These are phyloP conservation scores for Ogataea saltuana DNA, from an alignment of 805 yeast genomes.

Conservation along the genomic window DNA sequence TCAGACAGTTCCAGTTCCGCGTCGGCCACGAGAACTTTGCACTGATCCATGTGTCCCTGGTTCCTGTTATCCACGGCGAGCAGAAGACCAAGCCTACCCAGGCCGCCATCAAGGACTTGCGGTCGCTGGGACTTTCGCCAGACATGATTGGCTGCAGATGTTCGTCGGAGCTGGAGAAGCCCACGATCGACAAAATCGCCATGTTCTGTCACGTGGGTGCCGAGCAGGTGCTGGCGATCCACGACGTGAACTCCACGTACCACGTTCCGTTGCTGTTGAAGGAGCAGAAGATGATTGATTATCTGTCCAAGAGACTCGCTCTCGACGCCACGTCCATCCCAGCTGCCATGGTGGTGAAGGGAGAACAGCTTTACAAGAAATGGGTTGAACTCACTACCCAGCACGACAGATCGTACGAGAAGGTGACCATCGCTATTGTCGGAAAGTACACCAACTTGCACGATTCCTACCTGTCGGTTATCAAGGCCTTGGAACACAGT, in stretches of 20 bases:
- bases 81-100: slow-evolving; percentile 99
- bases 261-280: slow-evolving; percentile 92
- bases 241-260: slow-evolving; percentile 94
- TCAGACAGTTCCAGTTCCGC: slow-evolving; percentile 97
- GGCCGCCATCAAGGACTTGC: slow-evolving; percentile 95
- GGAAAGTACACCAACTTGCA: slow-evolving; percentile 96
- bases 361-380: slow-evolving; percentile 64
- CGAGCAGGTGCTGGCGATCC: slow-evolving; percentile 96
- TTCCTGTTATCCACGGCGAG: slow-evolving; percentile 98
- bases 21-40: slow-evolving; percentile 95
- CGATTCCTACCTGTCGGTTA: slow-evolving; percentile 92
- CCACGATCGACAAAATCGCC: slow-evolving; percentile 93
- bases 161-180: slow-evolving; percentile 71
- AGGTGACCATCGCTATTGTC: slow-evolving; percentile 91
- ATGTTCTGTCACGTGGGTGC: slow-evolving; percentile 99
- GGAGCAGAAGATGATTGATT: slow-evolving; percentile 81
- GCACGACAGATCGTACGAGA: slow-evolving; percentile 81
- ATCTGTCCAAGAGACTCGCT: slow-evolving; percentile 65
- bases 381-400: slow-evolving; percentile 81
- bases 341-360: slow-evolving; percentile 56
- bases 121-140: slow-evolving; percentile 92
- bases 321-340: slow-evolving; percentile 51
- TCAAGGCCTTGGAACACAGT: slow-evolving; percentile 93
- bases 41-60: slow-evolving; percentile 92
- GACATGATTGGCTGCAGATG: slow-evolving; percentile 99